phyloP scores from a whole-genome alignment of 768 basidiomycete genomes.

The Multifurca ochricompacta region DNA sequence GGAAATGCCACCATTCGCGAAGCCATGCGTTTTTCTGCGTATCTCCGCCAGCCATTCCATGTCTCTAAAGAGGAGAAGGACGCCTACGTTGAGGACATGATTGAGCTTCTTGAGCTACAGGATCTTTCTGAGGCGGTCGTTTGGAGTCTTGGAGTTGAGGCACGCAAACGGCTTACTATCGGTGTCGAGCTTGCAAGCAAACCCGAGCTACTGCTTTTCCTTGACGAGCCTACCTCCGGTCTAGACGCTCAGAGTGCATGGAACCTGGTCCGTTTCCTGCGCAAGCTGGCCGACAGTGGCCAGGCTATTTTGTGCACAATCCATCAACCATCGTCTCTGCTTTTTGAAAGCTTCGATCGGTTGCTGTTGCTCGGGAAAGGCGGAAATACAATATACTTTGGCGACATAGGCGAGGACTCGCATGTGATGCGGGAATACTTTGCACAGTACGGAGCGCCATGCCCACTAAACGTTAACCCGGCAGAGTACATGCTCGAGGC shows the following conservation, averaged over 20 bases:
- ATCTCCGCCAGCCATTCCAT: conserved; percentile 67
- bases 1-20: conserved; percentile 78
- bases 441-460: conserved; percentile 60
- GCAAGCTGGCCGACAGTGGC: conserved; percentile 78
- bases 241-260: conserved; percentile 66
- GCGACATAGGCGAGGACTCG: conserved; percentile 77
- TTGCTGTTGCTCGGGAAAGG: conserved; percentile 66
- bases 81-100: conserved; percentile 73
- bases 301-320: conserved; percentile 90
- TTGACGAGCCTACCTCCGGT: conserved; percentile 49
- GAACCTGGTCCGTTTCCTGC: conserved; percentile 76
- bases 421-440: conserved; percentile 69
- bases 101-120: conserved; percentile 79
- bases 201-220: conserved; percentile 67
- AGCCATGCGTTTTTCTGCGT: conserved; percentile 79
- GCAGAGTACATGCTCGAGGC: conserved; percentile 74
- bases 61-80: conserved; percentile 71
- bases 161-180: conserved; percentile 83
- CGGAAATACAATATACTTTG: conserved; percentile 90
- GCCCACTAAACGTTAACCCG: conserved; percentile 75
- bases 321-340: conserved; percentile 77
- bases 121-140: conserved; percentile 81
- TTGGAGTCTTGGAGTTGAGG: conserved; percentile 58
- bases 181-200: conserved; percentile 90
- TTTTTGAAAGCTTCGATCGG: conserved; percentile 84